These are phyloP conservation scores for Zangia roseola DNA, from an alignment of 768 basidiomycete species.

Conservation along the genomic window DNA sequence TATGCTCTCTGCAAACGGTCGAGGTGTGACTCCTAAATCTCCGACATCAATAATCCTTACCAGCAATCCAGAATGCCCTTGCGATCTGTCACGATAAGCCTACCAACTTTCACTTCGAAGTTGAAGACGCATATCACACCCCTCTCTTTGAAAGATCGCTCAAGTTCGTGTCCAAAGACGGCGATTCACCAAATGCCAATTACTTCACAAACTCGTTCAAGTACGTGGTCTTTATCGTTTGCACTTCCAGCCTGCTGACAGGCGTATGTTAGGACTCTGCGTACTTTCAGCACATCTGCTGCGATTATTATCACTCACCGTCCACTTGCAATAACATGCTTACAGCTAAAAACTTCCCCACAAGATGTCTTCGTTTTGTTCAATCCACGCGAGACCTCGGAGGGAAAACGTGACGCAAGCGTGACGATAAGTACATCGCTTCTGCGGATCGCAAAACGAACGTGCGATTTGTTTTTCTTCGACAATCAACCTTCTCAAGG, in stretches of 20 bases:
- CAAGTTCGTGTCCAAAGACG: slow-evolving; percentile 33
- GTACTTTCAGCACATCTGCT: slow-evolving; percentile 18
- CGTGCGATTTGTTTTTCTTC: slow-evolving; percentile 44
- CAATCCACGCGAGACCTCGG: slow-evolving; percentile 55
- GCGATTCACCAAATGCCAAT: slow-evolving; percentile 33
- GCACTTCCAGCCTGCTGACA: background rate
- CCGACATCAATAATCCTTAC: background rate
- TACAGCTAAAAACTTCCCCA: slow-evolving; percentile 31
- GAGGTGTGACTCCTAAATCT: slow-evolving; percentile 14
- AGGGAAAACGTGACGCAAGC: slow-evolving; percentile 49
- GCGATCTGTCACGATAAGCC: slow-evolving; percentile 51
- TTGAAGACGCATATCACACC: slow-evolving; percentile 46
- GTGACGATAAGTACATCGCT: slow-evolving; percentile 50
- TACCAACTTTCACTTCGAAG: slow-evolving; percentile 42
- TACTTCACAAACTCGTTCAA: slow-evolving; percentile 29
- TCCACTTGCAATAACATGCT: slow-evolving; percentile 55
- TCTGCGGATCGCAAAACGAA: slow-evolving; percentile 37
- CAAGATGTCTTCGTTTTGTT: slow-evolving; percentile 53
- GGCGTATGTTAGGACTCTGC: slow-evolving; percentile 24
- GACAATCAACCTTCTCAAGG: slow-evolving; percentile 39
- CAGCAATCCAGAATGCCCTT: slow-evolving; percentile 45
- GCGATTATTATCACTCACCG: slow-evolving; percentile 54
- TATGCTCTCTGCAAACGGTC: slow-evolving; percentile 15
- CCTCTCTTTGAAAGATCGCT: slow-evolving; percentile 48
- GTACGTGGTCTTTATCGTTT: slow-evolving; percentile 8